Conservation (phyloP, 2,329 filamentous ascomycete genomes). For the Fusarium paranaense region DNA sequence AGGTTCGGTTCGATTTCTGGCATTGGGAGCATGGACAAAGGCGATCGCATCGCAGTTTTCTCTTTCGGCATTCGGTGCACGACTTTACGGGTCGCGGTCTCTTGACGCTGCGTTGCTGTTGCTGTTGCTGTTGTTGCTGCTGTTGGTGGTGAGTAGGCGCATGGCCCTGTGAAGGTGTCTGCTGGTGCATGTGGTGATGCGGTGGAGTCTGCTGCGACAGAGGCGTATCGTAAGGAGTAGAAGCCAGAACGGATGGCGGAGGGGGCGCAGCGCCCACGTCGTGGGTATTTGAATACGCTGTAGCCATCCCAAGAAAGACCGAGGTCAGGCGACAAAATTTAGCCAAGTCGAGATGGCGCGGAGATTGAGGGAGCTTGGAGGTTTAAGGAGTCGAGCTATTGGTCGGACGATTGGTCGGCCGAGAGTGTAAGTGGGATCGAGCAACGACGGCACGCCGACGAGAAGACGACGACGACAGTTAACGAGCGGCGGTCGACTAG, state of each 20-base stretch:
- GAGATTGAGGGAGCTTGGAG: slow-evolving; percentile 6
- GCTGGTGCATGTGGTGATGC: slow-evolving; percentile 43
- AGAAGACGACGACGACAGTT: slow-evolving; percentile 18
- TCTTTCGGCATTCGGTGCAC: slow-evolving; percentile 67
- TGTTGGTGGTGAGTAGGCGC: slow-evolving; percentile 35
- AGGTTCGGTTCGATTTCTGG: slow-evolving; percentile 65
- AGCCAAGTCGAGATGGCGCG: slow-evolving; percentile 6
- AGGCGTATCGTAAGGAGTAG: slow-evolving; percentile 40
- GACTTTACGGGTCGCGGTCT: slow-evolving; percentile 67
- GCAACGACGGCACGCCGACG: slow-evolving; percentile 8
- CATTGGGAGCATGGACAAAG: slow-evolving; percentile 69
- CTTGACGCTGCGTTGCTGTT: slow-evolving; percentile 60
- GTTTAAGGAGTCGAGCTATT: slow-evolving; percentile 5
- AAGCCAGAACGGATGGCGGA: slow-evolving; percentile 31
- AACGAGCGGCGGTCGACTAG: slow-evolving; percentile 18
- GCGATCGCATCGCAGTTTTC: slow-evolving; percentile 68
- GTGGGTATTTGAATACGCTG: slow-evolving; percentile 39
- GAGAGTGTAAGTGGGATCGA: slow-evolving; percentile 9
- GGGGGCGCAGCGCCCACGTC: slow-evolving; percentile 36
- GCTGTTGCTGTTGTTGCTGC: slow-evolving; percentile 43
- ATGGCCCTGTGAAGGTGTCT: slow-evolving; percentile 41
- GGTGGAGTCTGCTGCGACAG: slow-evolving; percentile 45
- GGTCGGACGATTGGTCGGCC: slow-evolving; percentile 6
- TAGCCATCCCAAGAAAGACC: slow-evolving; percentile 36
- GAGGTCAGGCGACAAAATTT: slow-evolving; percentile 12